These are phyloP conservation scores for Psidium friedrichsthalianum DNA, from an alignment of 345 rosid species.

Conservation along the genomic window DNA sequence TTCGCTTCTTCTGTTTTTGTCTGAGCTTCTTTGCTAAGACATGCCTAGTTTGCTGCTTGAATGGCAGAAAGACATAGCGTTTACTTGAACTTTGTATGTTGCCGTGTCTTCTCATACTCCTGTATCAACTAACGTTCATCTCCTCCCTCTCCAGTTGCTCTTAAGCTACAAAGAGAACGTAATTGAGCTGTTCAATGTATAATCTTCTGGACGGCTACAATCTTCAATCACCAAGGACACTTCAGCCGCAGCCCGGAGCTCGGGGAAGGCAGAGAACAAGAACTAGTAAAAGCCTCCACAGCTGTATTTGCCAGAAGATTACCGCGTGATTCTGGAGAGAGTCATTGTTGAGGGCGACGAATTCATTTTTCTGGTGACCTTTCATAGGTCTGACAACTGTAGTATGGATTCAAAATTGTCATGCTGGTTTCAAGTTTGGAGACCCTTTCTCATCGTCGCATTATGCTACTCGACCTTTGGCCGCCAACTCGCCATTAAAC, in stretches of 20 bases:
- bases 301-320: not conserved
- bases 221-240: not conserved
- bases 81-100: not conserved
- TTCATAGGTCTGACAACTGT: not conserved
- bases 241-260: not conserved
- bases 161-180: too few species aligned
- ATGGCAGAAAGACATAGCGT: not conserved
- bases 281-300: not conserved
- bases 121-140: not conserved
- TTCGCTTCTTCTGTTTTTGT: not conserved
- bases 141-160: not conserved
- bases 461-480: not conserved
- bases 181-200: not conserved
- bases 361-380: not conserved
- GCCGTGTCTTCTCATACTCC: not conserved
- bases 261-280: not conserved
- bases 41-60: not conserved
- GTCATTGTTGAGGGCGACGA: too few species aligned
- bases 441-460: not conserved
- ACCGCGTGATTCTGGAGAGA: too few species aligned
- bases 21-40: not conserved
- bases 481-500: not conserved
- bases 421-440: not conserved
- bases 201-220: not conserved
- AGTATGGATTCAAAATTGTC: not conserved